phyloP scores from a whole-genome alignment of 768 basidiomycete species.

The Pholiota microspora region DNA sequence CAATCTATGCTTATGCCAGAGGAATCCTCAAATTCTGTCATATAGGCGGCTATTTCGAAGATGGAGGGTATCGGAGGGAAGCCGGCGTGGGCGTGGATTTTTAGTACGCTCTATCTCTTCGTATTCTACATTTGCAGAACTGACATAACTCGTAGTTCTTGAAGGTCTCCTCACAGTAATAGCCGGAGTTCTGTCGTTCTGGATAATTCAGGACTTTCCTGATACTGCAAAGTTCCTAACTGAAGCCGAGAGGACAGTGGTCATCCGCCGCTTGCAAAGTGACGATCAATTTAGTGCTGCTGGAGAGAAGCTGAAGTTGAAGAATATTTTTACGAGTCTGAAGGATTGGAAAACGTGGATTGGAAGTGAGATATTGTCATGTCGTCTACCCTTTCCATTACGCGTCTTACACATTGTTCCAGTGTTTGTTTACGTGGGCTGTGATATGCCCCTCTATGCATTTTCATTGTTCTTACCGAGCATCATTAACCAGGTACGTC shows the following conservation, averaged over 20 bases:
- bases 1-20: not conserved
- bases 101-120: conserved; percentile 38
- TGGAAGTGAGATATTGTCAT: conserved; percentile 35
- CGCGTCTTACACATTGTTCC: not conserved
- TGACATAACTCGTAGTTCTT: conserved; percentile 34
- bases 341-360: conserved; percentile 77
- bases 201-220: conserved; percentile 81
- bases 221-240: conserved; percentile 76
- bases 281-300: conserved; percentile 74
- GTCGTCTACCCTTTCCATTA: not conserved
- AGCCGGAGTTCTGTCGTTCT: conserved; percentile 67
- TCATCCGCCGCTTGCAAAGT: conserved; percentile 61
- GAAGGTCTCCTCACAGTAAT: conserved; percentile 68
- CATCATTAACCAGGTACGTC: conserved; percentile 65
- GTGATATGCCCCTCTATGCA: conserved; percentile 70
- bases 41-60: conserved; percentile 61
- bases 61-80: conserved; percentile 72
- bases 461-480: conserved; percentile 78
- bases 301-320: conserved; percentile 58
- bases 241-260: conserved; percentile 65
- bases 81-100: conserved; percentile 70
- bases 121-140: not conserved
- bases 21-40: not conserved
- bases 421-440: conserved; percentile 59
- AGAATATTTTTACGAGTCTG: conserved; percentile 58